Base-by-base conservation (phyloP, 176 grass and related monocot genomes). In the Paspalum vaginatum region DNA sequence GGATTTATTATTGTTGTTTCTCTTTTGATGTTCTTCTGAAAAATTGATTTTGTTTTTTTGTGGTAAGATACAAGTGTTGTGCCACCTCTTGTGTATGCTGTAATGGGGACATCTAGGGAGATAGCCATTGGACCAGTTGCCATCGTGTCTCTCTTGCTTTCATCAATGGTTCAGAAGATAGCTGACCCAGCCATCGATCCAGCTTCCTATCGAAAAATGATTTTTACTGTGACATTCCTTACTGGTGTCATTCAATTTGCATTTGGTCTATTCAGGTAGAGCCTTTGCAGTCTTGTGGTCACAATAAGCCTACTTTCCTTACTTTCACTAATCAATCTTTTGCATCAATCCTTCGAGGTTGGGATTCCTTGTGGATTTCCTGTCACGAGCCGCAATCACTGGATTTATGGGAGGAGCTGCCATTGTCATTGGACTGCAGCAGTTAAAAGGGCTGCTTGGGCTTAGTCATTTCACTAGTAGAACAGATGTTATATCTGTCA, bases 381-480 rank as follows among this genome's bases (percentile, higher is more conserved):
- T 90, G 10, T 88, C 80, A 27, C 86, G 79, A 61, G 86, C 86
- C 46, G 76, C 86, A 54, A 84, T 84, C 26, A 68, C 77, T n/a
- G 87, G 87, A 18, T 89, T 89, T 78, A 89, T 89, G 83, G 87
- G 65, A 47, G 87, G 87, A 67, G 90, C 92, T 1, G 90, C 88
- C 15, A 55, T 95, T 42, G 94, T 91, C 48, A 98, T 95, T 77
- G 84, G 79, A 5, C 88, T 98, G 76, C 92, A 98, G 73, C 96
- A 98, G 84, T 87, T 95, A 9, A 98, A 98, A 49, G 92, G 96
- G 11, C 90, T 98, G 74, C 82, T 98, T 9, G 92, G 96, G n/a
- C 85, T 98, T 47, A 32, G 50, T 17, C 32, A 68, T 1, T 98
- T 98, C 53, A 98, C 90, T 7, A 95, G 89, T 81, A 84, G 89